Conservation (phyloP, 345 rosid genomes). For the Eucalyptus globulus region DNA sequence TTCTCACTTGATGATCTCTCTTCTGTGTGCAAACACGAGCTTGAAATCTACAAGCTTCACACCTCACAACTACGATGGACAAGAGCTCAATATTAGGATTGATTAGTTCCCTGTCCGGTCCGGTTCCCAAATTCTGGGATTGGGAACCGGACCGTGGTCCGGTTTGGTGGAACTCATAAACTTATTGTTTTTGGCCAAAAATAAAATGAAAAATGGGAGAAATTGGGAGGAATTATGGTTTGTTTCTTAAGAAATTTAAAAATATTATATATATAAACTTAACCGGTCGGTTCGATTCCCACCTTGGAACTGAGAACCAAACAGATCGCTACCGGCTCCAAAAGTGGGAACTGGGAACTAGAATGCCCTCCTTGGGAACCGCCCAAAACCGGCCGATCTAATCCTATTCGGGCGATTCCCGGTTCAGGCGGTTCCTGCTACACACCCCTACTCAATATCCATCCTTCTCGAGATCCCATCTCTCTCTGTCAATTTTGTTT, state of each 20-base stretch:
- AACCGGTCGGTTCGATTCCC: accelerated
- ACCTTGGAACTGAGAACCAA: accelerated
- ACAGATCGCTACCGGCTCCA: accelerated
- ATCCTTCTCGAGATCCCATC: not conserved
- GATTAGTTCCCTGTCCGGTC: accelerated
- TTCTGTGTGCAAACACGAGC: accelerated
- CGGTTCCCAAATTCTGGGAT: accelerated
- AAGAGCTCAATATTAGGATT: not conserved
- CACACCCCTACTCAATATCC: not conserved
- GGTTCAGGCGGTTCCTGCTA: accelerated
- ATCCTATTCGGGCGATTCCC: accelerated
- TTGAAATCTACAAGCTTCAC: not conserved
- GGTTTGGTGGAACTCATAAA: accelerated
- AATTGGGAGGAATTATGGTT: no score
- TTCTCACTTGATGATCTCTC: not conserved
- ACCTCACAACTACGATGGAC: not conserved
- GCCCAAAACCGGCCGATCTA: accelerated
- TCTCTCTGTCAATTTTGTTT: not conserved
- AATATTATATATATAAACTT: no score
- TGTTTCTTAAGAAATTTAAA: no score
- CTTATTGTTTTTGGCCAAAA: no score
- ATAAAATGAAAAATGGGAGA: no score
- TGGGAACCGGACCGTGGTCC: accelerated
- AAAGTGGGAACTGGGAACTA: accelerated
- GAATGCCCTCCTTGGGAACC: no score